Base-by-base conservation (phyloP, 805 yeast species). In the Ogataea angusta region DNA sequence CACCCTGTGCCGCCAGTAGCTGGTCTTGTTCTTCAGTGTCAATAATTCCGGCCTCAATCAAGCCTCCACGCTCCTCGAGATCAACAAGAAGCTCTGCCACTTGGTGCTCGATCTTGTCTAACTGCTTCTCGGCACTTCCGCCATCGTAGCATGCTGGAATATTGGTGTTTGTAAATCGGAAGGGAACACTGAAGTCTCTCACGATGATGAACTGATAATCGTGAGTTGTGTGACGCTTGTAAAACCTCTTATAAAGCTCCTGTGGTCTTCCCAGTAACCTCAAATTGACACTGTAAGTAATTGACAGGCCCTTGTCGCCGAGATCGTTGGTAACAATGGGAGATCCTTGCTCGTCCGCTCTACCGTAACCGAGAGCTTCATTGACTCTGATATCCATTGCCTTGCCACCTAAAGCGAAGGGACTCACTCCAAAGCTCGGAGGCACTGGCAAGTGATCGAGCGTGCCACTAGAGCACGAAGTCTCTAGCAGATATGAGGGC, bases 321-420 rank as follows among this genome's bases (percentile, higher is more conserved):
- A 68, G 59, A 58, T 80, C 85, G 10, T 60, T 62, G 3, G 76
- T 70, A 40, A 71, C 55, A 4, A 80, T 57, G 1, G 85, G 84
- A 0, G 78, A 68, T 1, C 84, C 85, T 26, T 67, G 49, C 1
- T 62, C 52, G n/a, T 66, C 64, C 10, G 72, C 50, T 44, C 74
- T 70, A 7, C 82, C 85, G 54, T 78, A 80, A 0, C 85, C 84
- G 22, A 76, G 57, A 0, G 67, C 61, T 30, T 67, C 64, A 28
- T 62, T 55, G 5, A 66, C 49, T 29, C 49, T 48, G 12, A 69
- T 53, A 2, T 45, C 35, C 5, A 40, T 32, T 8, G 57, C 57
- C 13, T 32, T 38, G 2, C 66, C 59, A 21, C 44, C 42, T 22
- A 52, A 54, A 5, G 53, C 46, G 18, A 53, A 43, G 22, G 45